Evolutionary conservation across 768 basidiomycete genomes (phyloP).

Genomic region (Suillus ampliporus): DNA sequence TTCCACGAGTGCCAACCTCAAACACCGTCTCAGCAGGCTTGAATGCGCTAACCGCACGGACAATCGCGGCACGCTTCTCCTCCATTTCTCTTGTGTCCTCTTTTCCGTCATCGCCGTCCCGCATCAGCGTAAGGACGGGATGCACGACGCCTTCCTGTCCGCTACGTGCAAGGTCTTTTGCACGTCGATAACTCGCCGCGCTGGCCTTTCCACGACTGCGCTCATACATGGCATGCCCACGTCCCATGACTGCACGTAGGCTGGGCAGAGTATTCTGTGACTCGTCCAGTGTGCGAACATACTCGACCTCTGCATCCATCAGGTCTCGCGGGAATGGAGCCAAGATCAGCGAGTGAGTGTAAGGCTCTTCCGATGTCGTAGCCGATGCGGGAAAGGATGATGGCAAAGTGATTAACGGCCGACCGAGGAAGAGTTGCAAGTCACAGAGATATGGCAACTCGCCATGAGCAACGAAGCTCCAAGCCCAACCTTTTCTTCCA

Average conservation of each 20-base stretch:
- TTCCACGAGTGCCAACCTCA: constrained; percentile 82
- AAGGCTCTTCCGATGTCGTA: constrained; percentile 60
- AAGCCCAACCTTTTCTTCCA: constrained; percentile 94
- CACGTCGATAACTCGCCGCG: constrained; percentile 81
- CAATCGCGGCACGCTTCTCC: constrained; percentile 64
- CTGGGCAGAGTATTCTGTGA: constrained; percentile 66
- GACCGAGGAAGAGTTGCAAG: constrained; percentile 88
- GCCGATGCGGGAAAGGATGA: constrained; percentile 33
- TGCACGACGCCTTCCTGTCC: constrained; percentile 65
- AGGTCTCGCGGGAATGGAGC: constrained; percentile 82
- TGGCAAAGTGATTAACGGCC: constrained; percentile 63
- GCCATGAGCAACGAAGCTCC: constrained; percentile 86
- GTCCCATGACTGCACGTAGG: constrained; percentile 81
- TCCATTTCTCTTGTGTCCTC: constrained; percentile 43
- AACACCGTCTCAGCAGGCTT: constrained; percentile 89
- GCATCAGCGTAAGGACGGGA: constrained; percentile 61
- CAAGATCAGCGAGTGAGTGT: constrained; percentile 75
- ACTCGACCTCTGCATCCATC: constrained; percentile 86
- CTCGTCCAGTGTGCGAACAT: constrained; percentile 68
- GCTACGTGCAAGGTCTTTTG: constrained; percentile 82
- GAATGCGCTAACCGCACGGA: constrained; percentile 82
- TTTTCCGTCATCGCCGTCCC: constrained; percentile 42
- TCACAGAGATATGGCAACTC: constrained; percentile 94
- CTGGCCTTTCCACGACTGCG: constrained; percentile 92
- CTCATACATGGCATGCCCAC: constrained; percentile 94